Percentiles rank a stretch among this genome's conserved stretches.
Conservation (phyloP, 2,329 filamentous ascomycete species). For the Fusarium odoratissimum region DNA sequence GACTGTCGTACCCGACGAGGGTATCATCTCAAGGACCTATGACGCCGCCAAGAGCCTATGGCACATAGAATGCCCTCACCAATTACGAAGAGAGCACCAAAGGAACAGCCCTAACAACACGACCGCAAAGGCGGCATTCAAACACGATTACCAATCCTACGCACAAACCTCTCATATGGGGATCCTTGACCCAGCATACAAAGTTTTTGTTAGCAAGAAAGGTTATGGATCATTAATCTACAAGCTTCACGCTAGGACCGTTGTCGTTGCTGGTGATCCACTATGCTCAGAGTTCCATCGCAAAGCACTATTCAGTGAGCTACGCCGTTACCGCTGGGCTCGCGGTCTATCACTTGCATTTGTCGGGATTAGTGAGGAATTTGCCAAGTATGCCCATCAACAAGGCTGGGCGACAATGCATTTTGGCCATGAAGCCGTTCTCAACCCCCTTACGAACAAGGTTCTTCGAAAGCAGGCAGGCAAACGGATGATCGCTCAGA, state of each 20-base stretch:
- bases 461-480: constrained; percentile 4
- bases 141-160: background rate
- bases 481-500: constrained; percentile 16
- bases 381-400: background rate
- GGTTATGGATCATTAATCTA: background rate
- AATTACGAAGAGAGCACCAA: background rate
- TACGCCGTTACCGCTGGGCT: background rate
- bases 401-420: constrained; percentile 8
- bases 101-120: background rate
- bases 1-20: background rate
- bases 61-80: background rate
- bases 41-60: background rate
- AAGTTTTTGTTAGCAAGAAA: background rate
- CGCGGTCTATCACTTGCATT: constrained; percentile 1
- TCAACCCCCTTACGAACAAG: constrained; percentile 12
- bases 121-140: background rate
- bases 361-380: background rate
- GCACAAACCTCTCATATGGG: constrained; percentile 23
- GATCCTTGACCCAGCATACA: constrained; percentile 12
- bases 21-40: background rate
- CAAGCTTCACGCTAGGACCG: background rate
- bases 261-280: constrained; percentile 5
- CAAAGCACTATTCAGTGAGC: background rate
- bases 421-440: constrained; percentile 6
- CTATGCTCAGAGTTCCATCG: background rate